Evolutionary conservation across 345 rosid genomes (phyloP).

Genomic region (Aurinia saxatilis): DNA sequence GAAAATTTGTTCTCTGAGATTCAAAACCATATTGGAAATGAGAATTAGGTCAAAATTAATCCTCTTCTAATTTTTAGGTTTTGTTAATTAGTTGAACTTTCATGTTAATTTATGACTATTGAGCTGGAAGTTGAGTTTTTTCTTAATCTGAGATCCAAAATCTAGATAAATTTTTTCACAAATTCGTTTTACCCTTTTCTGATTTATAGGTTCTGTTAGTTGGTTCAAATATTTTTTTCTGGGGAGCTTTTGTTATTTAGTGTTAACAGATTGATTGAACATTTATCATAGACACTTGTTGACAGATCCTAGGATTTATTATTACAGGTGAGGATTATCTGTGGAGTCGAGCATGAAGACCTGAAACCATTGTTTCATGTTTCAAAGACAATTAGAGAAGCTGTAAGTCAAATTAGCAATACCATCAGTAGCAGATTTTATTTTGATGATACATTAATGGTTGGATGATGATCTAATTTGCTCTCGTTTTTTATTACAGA

Average conservation of each 20-base stretch:
- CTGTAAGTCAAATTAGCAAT: constrained; percentile 42
- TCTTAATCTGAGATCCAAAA: too few relatives aligned
- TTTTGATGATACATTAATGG: not conserved
- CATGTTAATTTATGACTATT: too few relatives aligned
- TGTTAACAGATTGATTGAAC: not conserved
- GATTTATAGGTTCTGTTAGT: not conserved
- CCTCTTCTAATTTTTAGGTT: too few relatives aligned
- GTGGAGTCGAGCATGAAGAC: constrained; percentile 71
- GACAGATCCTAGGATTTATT: not conserved
- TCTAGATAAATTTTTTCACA: too few relatives aligned
- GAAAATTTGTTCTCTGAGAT: not conserved
- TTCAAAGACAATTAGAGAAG: constrained; percentile 60
- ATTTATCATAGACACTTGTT: not conserved
- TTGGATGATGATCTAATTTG: not conserved
- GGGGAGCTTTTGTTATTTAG: not conserved
- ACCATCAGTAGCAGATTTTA: not conserved
- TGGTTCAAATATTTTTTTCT: not conserved
- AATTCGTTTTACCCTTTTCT: not conserved
- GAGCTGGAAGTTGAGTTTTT: too few relatives aligned
- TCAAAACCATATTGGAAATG: not conserved
- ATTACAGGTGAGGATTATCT: constrained; percentile 59
- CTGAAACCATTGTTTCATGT: constrained; percentile 63
- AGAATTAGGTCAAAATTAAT: too few relatives aligned
- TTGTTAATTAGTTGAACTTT: too few relatives aligned
- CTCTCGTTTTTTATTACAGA: constrained; percentile 28